Base-by-base conservation (phyloP, 2,329 filamentous ascomycete species). In the Penicillium freii region DNA sequence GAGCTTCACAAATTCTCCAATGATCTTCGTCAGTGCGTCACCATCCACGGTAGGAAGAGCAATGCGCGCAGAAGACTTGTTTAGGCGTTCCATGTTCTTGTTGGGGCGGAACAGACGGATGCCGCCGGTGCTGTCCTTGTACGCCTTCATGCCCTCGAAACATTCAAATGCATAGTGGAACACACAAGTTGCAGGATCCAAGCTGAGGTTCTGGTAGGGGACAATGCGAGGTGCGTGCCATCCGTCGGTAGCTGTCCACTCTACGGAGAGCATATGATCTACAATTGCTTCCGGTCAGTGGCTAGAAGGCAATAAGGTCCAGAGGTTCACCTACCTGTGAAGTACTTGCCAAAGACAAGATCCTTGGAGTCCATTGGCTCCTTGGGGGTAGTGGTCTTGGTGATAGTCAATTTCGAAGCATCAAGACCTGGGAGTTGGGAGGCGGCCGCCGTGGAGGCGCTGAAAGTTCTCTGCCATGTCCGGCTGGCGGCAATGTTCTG, bases 141-240 rank as follows among this genome's bases (percentile, higher is more conserved):
- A 99, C 59, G 94, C 94, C 82, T 99, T 99, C 92, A 97, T 96
- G 67, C 94, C 94, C 81, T 99, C 94, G 77, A 99, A 99, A 75
- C 90, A 94, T 77, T 95, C 91, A 73, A 97, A 97, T 48, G 91
- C 94, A 78, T 99, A 99, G 84, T 99, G 94, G 79, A 99, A 93
- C 62, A 97, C 94, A 79, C 92, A 97, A 34, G 91, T 94, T 43
- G 94, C 91, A 27, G 94, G 94, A 76, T 97, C 94, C 69, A 99
- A 88, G 45, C 90, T 93, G 67, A 99, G 90, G 79, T 97, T 97
- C 78, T 97, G 92, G 82, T 97, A 97, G 21, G 94, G 94, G 19
- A 85, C 87, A 73, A 99, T 97, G 64, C 85, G 83, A 57, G 93
- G 91, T 15, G 87, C 78, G 42, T 88, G 79, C 94, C 94, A 97